Evolutionary conservation across 129 eudicot species (phyloP), one percentile per base, ranked within the genome.

Genomic region (Ambrosia trifida): DNA sequence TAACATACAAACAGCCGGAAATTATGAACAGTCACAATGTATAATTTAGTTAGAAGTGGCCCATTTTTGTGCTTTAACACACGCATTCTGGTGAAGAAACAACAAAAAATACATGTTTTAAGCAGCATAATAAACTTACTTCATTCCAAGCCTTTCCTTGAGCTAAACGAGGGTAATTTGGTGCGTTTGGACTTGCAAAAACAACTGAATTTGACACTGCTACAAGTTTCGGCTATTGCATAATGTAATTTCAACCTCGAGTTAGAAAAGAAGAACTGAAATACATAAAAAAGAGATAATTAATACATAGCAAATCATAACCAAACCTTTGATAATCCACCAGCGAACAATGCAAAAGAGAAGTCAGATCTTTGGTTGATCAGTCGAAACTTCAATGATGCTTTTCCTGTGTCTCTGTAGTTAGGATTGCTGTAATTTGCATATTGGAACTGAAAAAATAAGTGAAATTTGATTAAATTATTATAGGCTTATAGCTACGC

Each of bases 141-240:
- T 92, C 99, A 86, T 90, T 80, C 99, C 99, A 94, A 47, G 64
- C 43, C 80, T 84, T 85, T 68, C 99, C 99, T 84, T 90, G 97
- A 20, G 99, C 99, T 71, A 94, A 79, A 12, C 99, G 93, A 32
- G 97, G 99, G 68, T 94, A 94, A 71, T 84, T 89, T 50, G 99
- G 99, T 46, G 91, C 91, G 41, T 94, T 81, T 76, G 97, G 97
- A 80, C 85, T 80, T 1, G 85, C 93, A 86, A 90, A 94, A 76
- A 84, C 69, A 67, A 94, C 84, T 74, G 77, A 52, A 73, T 90
- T 85, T 69, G 99, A 90, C 31, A 86, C 75, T 33, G 99, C 87
- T 14, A 90, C 85, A 80, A 94, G 76, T 78, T 87, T 87, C 43
- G 99, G 99, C 99, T 94, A 80, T 84, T 54, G 32, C 50, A 73